phyloP scores from a whole-genome alignment of 192 early-diverging fungal genomes.

The Umbelopsis vinacea region DNA sequence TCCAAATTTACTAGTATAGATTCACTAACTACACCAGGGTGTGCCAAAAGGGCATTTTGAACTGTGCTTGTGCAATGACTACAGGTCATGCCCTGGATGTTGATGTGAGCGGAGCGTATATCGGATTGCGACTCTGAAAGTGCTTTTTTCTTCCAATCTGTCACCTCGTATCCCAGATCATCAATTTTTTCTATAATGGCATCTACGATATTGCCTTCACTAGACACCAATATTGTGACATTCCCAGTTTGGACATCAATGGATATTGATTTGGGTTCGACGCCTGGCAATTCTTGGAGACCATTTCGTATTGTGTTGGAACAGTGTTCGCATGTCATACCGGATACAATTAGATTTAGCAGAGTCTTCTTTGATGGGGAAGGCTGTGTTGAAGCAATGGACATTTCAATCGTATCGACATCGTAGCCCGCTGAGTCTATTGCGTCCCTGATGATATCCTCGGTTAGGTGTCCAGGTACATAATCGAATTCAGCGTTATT shows the following conservation, averaged over 20 bases:
- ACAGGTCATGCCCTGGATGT: constrained; percentile 36
- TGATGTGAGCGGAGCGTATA: background rate
- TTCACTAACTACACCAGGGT: background rate
- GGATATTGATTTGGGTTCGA: background rate
- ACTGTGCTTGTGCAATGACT: constrained; percentile 32
- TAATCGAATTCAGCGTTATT: constrained; percentile 50
- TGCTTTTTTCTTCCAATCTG: background rate
- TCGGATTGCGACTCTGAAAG: background rate
- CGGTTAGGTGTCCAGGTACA: background rate
- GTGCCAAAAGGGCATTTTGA: constrained; percentile 1
- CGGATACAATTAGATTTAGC: background rate
- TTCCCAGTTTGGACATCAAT: background rate
- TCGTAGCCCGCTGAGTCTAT: constrained; percentile 12
- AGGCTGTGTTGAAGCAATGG: background rate
- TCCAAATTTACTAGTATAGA: constrained; percentile 25
- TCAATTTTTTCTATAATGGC: constrained; percentile 5
- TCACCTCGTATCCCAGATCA: constrained; percentile 32
- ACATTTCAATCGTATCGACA: background rate
- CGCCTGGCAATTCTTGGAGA: background rate
- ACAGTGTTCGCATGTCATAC: constrained; percentile 14
- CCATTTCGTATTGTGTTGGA: background rate
- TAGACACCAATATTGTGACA: background rate
- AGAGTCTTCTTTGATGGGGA: background rate
- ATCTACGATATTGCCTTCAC: background rate
- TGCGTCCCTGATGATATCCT: background rate